A percentile compares a stretch with the other conserved stretches of the same genome.
phyloP scores from a whole-genome alignment of 2,329 filamentous ascomycete species.

The Fusarium sp. region DNA sequence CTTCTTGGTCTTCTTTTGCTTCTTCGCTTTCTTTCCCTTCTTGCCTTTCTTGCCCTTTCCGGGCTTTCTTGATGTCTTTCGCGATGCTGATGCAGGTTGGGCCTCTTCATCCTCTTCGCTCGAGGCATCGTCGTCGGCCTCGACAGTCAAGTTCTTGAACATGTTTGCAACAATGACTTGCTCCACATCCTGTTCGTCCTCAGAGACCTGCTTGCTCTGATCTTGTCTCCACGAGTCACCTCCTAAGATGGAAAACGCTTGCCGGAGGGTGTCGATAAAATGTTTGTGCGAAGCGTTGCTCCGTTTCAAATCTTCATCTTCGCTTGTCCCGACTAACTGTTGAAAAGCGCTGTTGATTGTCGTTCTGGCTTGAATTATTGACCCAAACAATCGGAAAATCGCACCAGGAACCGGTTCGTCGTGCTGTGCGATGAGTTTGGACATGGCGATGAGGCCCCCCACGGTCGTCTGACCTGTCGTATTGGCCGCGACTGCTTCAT shows the following conservation, averaged over 20 bases:
- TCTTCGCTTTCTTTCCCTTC: slow-evolving; percentile 27
- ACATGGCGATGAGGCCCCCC: slow-evolving; percentile 49
- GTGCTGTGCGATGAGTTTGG: slow-evolving; percentile 52
- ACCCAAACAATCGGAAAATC: slow-evolving; percentile 50
- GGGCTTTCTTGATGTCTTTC: not conserved
- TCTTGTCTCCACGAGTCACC: slow-evolving; percentile 41
- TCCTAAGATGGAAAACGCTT: slow-evolving; percentile 50
- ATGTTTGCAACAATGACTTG: slow-evolving; percentile 16
- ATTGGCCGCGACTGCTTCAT: slow-evolving; percentile 42
- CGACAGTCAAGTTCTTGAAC: slow-evolving; percentile 24
- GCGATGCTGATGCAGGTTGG: not conserved
- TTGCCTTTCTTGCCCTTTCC: slow-evolving; percentile 27
- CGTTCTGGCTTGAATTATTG: slow-evolving; percentile 50
- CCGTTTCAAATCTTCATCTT: slow-evolving; percentile 47
- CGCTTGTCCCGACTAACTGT: slow-evolving; percentile 43
- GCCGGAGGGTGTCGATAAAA: slow-evolving; percentile 53
- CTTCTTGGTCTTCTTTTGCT: slow-evolving; percentile 11
- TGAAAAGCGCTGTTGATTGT: slow-evolving; percentile 45
- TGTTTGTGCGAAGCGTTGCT: slow-evolving; percentile 53
- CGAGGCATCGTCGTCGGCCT: not conserved
- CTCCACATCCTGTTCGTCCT: slow-evolving; percentile 37
- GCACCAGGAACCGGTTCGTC: slow-evolving; percentile 44
- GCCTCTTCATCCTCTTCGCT: slow-evolving; percentile 17
- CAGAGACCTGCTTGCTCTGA: slow-evolving; percentile 27
- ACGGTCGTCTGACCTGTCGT: slow-evolving; percentile 51